A percentile compares a stretch with the other conserved stretches of the same genome.
phyloP scores from a whole-genome alignment of 495 filamentous ascomycete genomes.

The Chaetomium fimeti region DNA sequence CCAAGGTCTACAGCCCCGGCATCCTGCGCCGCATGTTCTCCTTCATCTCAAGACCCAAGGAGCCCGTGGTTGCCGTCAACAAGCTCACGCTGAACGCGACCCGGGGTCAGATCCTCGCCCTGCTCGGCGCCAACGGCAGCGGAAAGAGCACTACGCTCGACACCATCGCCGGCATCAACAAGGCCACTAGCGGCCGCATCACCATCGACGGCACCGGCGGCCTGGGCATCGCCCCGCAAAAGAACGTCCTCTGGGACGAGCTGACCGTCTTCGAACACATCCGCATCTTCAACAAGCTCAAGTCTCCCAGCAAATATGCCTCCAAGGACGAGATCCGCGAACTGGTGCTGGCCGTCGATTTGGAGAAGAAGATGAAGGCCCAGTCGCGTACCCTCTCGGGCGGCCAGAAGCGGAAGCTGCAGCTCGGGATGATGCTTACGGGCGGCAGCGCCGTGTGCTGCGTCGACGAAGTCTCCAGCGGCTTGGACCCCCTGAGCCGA shows the following conservation, averaged over 20 bases:
- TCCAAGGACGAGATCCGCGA: slow-evolving; percentile 53
- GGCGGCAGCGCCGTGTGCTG: slow-evolving; percentile 82
- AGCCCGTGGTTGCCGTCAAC: slow-evolving; percentile 71
- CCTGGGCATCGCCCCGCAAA: slow-evolving; percentile 83
- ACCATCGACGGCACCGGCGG: slow-evolving; percentile 68
- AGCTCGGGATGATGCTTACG: slow-evolving; percentile 90
- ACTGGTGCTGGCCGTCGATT: slow-evolving; percentile 66
- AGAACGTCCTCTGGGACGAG: slow-evolving; percentile 86
- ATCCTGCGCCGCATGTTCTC: slow-evolving; percentile 59
- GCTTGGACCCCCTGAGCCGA: slow-evolving; percentile 75
- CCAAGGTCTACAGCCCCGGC: slow-evolving; percentile 69
- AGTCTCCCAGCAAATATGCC: slow-evolving; percentile 56
- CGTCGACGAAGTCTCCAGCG: slow-evolving; percentile 82
- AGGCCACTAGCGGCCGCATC: slow-evolving; percentile 67
- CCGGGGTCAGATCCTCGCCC: slow-evolving; percentile 74
- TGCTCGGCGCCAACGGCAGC: slow-evolving; percentile 82
- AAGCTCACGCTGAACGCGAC: slow-evolving; percentile 61
- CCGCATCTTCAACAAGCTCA: slow-evolving; percentile 72
- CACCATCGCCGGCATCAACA: slow-evolving; percentile 74
- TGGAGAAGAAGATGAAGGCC: slow-evolving; percentile 65
- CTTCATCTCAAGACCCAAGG: slow-evolving; percentile 52
- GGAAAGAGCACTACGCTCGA: slow-evolving; percentile 88
- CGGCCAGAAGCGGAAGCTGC: slow-evolving; percentile 87
- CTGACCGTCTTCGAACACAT: slow-evolving; percentile 82
- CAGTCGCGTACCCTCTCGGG: slow-evolving; percentile 71